A percentile compares a stretch with the other conserved stretches of the same genome.
Conservation (phyloP, 768 basidiomycete genomes). For the Leccinum obscurum region DNA sequence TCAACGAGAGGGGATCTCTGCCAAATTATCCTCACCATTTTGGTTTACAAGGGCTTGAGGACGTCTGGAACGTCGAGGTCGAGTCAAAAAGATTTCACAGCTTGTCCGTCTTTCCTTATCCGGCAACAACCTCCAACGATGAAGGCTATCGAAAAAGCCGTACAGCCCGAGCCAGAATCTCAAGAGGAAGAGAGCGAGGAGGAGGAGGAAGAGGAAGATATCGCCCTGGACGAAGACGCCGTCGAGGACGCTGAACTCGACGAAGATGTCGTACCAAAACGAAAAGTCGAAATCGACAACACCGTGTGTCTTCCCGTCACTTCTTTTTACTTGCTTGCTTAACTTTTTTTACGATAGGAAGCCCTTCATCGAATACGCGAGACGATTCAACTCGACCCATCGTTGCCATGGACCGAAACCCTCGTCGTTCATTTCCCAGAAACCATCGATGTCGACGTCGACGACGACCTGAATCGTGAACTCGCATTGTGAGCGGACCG, state of each 20-base stretch:
- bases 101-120: background rate
- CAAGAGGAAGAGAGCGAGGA: constrained; percentile 35
- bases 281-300: constrained; percentile 74
- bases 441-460: constrained; percentile 70
- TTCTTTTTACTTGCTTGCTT: background rate
- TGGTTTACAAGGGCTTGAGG: background rate
- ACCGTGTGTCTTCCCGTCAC: constrained; percentile 45
- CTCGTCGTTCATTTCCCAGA: constrained; percentile 71
- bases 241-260: constrained; percentile 61
- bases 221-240: constrained; percentile 79
- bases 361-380: constrained; percentile 82
- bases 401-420: constrained; percentile 84
- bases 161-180: constrained; percentile 11
- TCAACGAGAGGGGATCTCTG: background rate
- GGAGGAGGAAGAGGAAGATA: constrained; percentile 35
- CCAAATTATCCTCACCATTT: constrained; percentile 17
- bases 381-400: constrained; percentile 69
- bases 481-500: constrained; percentile 76
- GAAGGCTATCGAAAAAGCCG: constrained; percentile 4
- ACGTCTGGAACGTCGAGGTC: background rate
- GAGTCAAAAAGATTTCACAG: constrained; percentile 19
- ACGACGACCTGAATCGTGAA: constrained; percentile 92
- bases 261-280: constrained; percentile 77
- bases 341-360: constrained; percentile 42
- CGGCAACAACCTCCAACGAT: constrained; percentile 6